These are phyloP conservation scores for Rhizopogon sp. DNA, from an alignment of 768 basidiomycete genomes.

Conservation along the genomic window DNA sequence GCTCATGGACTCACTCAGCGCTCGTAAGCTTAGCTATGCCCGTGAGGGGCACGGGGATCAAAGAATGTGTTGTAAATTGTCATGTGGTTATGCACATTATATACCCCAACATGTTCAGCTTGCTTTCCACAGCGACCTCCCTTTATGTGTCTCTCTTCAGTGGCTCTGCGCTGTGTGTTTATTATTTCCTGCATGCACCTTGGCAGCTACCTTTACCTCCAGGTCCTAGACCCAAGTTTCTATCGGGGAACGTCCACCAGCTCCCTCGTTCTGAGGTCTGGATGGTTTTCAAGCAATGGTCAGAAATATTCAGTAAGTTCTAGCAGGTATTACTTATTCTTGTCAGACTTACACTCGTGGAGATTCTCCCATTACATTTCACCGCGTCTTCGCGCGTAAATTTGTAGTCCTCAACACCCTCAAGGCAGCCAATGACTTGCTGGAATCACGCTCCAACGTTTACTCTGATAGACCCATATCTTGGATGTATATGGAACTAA, in stretches of 20 bases:
- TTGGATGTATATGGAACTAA: conserved; percentile 40
- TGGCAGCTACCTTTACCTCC: conserved; percentile 17
- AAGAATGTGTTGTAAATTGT: too few species aligned
- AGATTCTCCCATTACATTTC: conserved; percentile 35
- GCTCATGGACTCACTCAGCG: too few species aligned
- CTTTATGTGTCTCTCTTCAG: too few species aligned
- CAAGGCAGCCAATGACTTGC: conserved; percentile 35
- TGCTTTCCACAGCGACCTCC: too few species aligned
- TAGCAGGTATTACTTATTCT: too few species aligned
- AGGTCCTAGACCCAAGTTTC: conserved; percentile 17
- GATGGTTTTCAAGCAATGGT: conserved; percentile 17
- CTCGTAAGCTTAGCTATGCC: too few species aligned
- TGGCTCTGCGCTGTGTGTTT: background rate
- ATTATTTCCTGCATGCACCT: background rate
- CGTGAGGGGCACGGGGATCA: too few species aligned
- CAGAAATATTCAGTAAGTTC: conserved; percentile 15
- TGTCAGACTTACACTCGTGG: background rate
- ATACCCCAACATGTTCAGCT: too few species aligned
- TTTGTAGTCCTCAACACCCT: conserved; percentile 38
- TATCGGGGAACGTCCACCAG: conserved; percentile 24
- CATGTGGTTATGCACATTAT: too few species aligned
- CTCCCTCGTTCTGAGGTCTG: conserved; percentile 9
- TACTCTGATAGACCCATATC: conserved; percentile 43
- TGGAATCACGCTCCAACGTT: conserved; percentile 36
- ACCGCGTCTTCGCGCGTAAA: conserved; percentile 38